phyloP scores from a whole-genome alignment of 2,329 filamentous ascomycete genomes.

The Ceratocystis eucalypticola region DNA sequence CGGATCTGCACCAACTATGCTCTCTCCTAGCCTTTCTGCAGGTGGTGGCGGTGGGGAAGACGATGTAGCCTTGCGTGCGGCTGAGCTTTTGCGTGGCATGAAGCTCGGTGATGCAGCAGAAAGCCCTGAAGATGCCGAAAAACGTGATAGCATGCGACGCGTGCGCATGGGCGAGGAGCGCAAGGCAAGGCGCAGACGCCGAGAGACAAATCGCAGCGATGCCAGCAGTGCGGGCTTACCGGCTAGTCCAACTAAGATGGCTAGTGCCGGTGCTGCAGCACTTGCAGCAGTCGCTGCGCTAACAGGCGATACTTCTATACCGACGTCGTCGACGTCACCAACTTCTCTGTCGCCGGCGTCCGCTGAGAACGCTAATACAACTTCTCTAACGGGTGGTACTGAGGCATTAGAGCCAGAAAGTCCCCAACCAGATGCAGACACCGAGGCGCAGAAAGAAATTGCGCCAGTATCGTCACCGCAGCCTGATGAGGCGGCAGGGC shows the following conservation, averaged over 20 bases:
- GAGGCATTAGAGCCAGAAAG: background rate
- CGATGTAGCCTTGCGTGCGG: constrained; percentile 75
- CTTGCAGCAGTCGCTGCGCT: constrained; percentile 3
- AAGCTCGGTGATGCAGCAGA: constrained; percentile 50
- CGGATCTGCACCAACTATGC: constrained; percentile 22
- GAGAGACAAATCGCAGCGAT: constrained; percentile 41
- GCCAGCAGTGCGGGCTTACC: constrained; percentile 17
- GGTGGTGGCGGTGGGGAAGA: constrained; percentile 38
- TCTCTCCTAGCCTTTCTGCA: constrained; percentile 36
- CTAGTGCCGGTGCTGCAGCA: constrained; percentile 3
- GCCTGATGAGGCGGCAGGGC: background rate
- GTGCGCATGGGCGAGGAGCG: constrained; percentile 73
- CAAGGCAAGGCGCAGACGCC: constrained; percentile 49
- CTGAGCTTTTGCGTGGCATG: constrained; percentile 70
- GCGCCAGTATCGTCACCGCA: background rate
- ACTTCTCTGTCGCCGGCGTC: background rate
- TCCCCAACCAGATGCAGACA: background rate
- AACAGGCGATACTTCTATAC: background rate
- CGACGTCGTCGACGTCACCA: background rate
- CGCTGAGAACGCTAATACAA: background rate
- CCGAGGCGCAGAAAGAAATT: background rate
- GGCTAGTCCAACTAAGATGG: constrained; percentile 22
- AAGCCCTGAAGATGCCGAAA: constrained; percentile 36
- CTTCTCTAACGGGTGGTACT: background rate
- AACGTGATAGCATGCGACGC: constrained; percentile 48